Base-by-base conservation (phyloP, 768 basidiomycete genomes). In the Lepiota brunneoincarnata region DNA sequence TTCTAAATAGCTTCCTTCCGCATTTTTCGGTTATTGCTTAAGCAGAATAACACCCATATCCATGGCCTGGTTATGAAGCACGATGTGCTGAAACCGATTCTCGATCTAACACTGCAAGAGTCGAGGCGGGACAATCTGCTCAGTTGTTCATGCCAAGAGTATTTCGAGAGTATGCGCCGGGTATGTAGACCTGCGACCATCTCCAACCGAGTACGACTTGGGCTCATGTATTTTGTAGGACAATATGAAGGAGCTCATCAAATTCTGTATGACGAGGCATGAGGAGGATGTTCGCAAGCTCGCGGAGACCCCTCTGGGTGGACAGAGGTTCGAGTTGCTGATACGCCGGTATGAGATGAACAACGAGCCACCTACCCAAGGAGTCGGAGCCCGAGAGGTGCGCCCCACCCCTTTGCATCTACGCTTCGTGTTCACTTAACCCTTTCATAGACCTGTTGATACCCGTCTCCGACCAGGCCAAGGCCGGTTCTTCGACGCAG, bases 61-160 rank as follows among this genome's bases (percentile, higher is more conserved):
- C 78, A 84, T 60, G 73, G 72, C 37, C 86, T 92, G 64, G 75
- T 98, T 52, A 82, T 87, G 67, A 95, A 96, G 72, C 77, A 89
- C 58, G 92, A 95, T 63, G 74, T 94, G 23, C 72, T 98, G 59
- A 80, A 83, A 59, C 89, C 93, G 2, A 83, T 98, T 51, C 73
- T 98, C 53, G 87, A 92, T 56, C 73, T 97, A 56, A 87, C 92
- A n/a, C 64, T 87, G 24, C 81, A 82, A 57, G 95, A 97, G 69
- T 88, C 89, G 31, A 75, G 79, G 49, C 79, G 91, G 54, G 97
- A 99, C 68, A 99, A 95, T 71, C 78, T 99, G 57, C 75, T 99
- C 51, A 91, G 88, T 62, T 94, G 93, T 62, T 92, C 94, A 36
- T 98, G 93, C 75, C 88, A 97, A 68, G 97, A 98, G 67, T 89